These are phyloP conservation scores for Astrocystis sublimbata DNA, from an alignment of 495 filamentous ascomycete genomes.

Conservation along the genomic window DNA sequence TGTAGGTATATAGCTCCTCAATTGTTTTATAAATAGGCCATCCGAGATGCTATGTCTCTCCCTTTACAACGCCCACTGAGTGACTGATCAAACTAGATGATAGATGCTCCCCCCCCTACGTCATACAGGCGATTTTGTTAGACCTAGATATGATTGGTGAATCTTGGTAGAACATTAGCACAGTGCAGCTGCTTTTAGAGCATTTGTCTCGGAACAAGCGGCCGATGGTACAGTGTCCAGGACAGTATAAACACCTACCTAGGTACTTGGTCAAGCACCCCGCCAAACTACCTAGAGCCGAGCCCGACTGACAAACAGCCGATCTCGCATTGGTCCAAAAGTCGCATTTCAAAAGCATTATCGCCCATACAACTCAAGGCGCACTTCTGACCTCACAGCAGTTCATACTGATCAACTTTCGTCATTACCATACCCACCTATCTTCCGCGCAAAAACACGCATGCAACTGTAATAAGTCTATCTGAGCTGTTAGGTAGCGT, in stretches of 20 bases:
- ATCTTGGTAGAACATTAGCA: not conserved
- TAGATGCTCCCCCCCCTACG: not conserved
- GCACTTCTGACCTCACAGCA: not conserved
- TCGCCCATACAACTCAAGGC: not conserved
- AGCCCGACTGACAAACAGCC: slow-evolving; percentile 19
- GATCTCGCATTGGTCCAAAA: slow-evolving; percentile 36
- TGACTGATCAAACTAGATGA: not conserved
- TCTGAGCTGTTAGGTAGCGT: too few species aligned
- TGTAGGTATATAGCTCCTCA: not conserved
- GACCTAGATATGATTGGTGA: slow-evolving; percentile 1
- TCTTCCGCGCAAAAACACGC: not conserved
- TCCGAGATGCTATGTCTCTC: not conserved
- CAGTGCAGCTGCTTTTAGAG: not conserved
- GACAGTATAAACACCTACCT: not conserved
- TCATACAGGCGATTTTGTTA: not conserved
- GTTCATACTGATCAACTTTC: not conserved
- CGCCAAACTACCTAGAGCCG: not conserved
- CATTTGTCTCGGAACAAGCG: not conserved
- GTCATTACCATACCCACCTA: too few species aligned
- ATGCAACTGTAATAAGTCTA: not conserved
- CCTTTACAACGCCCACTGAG: not conserved
- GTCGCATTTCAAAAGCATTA: slow-evolving; percentile 46
- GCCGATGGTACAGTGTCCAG: not conserved
- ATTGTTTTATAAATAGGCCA: not conserved
- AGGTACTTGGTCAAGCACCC: not conserved